Evolutionary conservation across 805 yeast species (phyloP).

Genomic region (Candida pini): DNA sequence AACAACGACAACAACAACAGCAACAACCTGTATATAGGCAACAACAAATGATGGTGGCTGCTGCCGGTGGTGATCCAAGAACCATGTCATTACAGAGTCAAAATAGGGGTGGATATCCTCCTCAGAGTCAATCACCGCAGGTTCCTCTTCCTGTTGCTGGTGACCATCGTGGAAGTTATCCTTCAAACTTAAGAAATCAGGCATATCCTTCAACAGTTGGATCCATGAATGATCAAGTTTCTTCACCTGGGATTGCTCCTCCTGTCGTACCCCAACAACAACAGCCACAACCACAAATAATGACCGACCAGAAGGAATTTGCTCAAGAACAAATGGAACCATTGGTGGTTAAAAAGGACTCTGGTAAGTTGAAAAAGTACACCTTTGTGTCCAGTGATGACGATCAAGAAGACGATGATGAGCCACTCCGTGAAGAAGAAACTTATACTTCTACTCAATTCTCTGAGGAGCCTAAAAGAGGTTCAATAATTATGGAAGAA

Average conservation of each 20-base stretch:
- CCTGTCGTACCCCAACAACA: neutral
- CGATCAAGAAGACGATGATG: constrained; percentile 16
- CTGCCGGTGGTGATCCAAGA: constrained; percentile 6
- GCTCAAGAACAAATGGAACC: neutral
- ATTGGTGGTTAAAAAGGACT: constrained; percentile 3
- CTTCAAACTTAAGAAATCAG: neutral
- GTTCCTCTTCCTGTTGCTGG: neutral
- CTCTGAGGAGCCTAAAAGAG: too few species aligned
- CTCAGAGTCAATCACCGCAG: constrained; percentile 1
- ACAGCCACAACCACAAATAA: neutral
- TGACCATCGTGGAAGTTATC: neutral
- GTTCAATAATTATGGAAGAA: too few species aligned
- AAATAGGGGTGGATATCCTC: neutral
- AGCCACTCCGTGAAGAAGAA: constrained; percentile 10
- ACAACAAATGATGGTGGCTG: neutral
- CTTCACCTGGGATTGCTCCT: neutral
- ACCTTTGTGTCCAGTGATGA: constrained; percentile 23
- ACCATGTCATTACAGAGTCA: constrained; percentile 16
- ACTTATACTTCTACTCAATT: too few species aligned
- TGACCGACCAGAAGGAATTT: neutral
- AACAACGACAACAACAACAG: constrained; percentile 1
- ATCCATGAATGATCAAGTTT: neutral
- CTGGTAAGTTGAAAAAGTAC: constrained; percentile 22
- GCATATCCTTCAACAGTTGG: neutral
- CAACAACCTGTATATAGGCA: constrained; percentile 4